These are phyloP conservation scores for Salix viminalis DNA, from an alignment of 345 rosid genomes.

Conservation along the genomic window DNA sequence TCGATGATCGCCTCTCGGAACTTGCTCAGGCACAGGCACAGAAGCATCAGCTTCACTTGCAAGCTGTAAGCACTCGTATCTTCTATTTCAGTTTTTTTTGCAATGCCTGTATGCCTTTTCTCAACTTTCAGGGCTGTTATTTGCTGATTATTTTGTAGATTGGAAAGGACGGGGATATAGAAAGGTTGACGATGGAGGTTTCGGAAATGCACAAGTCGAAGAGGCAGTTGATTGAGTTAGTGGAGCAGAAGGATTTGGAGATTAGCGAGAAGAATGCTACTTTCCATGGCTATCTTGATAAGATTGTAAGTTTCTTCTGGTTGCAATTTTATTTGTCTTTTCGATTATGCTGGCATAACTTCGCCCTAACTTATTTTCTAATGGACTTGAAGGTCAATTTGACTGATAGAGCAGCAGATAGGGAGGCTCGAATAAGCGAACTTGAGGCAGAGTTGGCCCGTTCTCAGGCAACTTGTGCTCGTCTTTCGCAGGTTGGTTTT, in stretches of 20 bases:
- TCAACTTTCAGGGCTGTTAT: background rate
- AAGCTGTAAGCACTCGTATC: constrained; percentile 34
- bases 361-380: background rate
- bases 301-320: constrained; percentile 49
- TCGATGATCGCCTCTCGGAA: constrained; percentile 55
- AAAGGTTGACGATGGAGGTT: constrained; percentile 63
- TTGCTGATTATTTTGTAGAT: constrained; percentile 38
- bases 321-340: background rate
- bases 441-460: constrained; percentile 65
- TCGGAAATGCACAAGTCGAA: constrained; percentile 76
- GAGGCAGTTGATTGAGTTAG: constrained; percentile 75
- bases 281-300: constrained; percentile 68
- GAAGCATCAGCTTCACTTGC: constrained; percentile 81
- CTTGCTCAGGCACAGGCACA: constrained; percentile 69
- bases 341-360: background rate
- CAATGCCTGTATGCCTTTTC: background rate
- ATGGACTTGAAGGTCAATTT: constrained; percentile 53
- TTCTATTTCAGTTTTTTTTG: background rate
- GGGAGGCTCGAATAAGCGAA: constrained; percentile 64
- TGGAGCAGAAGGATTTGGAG: constrained; percentile 78
- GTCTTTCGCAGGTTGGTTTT: constrained; percentile 61
- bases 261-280: constrained; percentile 73
- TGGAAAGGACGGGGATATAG: constrained; percentile 76
- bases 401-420: constrained; percentile 57
- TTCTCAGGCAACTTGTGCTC: constrained; percentile 53